phyloP scores from a whole-genome alignment of 192 early-diverging fungal species.

The Rhizophagus sp. region DNA sequence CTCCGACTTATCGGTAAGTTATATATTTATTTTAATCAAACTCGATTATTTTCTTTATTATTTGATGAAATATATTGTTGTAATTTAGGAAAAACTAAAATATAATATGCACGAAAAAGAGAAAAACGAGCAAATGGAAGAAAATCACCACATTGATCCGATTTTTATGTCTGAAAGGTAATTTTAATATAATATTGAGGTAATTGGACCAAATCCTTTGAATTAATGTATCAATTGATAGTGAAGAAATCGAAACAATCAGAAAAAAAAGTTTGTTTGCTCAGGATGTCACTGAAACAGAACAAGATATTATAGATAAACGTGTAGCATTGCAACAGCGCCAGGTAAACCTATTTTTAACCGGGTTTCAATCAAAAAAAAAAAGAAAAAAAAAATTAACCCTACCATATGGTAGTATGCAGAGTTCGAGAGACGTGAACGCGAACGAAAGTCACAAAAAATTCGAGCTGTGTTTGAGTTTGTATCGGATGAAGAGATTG shows the following conservation, averaged over 20 bases:
- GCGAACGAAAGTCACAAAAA: slow-evolving; percentile 74
- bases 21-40: neutral
- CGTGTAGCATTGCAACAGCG: slow-evolving; percentile 88
- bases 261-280: slow-evolving; percentile 88
- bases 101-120: slow-evolving; percentile 1
- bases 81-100: slow-evolving; percentile 3
- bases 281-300: slow-evolving; percentile 87
- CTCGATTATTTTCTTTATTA: neutral
- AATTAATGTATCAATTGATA: slow-evolving; percentile 30
- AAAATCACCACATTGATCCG: neutral
- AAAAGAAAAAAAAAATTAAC: neutral
- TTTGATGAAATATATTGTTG: neutral
- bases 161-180: slow-evolving; percentile 9
- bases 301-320: slow-evolving; percentile 88
- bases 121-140: neutral
- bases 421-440: slow-evolving; percentile 82
- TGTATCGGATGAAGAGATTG: slow-evolving; percentile 81
- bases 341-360: slow-evolving; percentile 46
- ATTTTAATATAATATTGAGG: neutral
- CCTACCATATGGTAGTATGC: slow-evolving; percentile 58
- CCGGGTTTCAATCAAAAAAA: neutral
- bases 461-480: slow-evolving; percentile 78
- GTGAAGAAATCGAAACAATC: slow-evolving; percentile 71
- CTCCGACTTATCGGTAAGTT: slow-evolving; percentile 9
- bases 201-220: neutral